Evolutionary conservation across 2,329 filamentous ascomycete genomes (phyloP), one percentile per base, ranked within the genome.

Genomic region (Keithomyces neogunnii): DNA sequence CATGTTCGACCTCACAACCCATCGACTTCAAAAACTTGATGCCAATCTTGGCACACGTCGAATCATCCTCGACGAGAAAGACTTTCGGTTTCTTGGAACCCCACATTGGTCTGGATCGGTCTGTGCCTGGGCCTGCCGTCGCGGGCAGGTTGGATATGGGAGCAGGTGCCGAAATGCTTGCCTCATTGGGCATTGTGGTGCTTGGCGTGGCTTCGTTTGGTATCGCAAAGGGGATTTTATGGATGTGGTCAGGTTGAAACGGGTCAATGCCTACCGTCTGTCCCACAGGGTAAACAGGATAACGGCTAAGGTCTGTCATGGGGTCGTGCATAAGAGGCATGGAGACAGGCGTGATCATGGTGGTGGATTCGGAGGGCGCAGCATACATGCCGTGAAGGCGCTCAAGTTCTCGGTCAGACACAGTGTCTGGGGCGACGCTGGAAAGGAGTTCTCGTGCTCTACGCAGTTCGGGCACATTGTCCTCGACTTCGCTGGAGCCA

Each of bases 241-340:
- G 84, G 63, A 96, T 89, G 63, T 96, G 90, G 60, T 96, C 91
- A 59, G 88, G 86, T 64, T 92, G 91, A 77, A 95, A 93, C 1
- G 92, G 91, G 63, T 96, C 91, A 58, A 96, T 96, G 49, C 91
- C 91, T 57, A 95, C 88, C 0, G 86, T 93, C 57, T 90, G 84
- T 19, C 91, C 91, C 13, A 95, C 89, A 0, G 92, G 91, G 64
- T 96, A 97, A 8, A 96, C 90, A 50, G 95, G 80, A 56, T 81
- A 78, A 44, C 78, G 71, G 53, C 61, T 68, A 45, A 80, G 74
- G 54, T 82, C 78, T 57, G 69, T 77, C 58, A 82, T 71, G 39
- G 76, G 73, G 54, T 82, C 78, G 54, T 77, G 70, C 58, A 80
- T 63, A 63, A 77, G 67, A 29, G 71, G 68, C 61, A 78, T 71